Percentiles rank a stretch among this genome's conserved stretches.
These are phyloP conservation scores for Ramalina intermedia DNA, from an alignment of 495 filamentous ascomycete species.

Conservation along the genomic window DNA sequence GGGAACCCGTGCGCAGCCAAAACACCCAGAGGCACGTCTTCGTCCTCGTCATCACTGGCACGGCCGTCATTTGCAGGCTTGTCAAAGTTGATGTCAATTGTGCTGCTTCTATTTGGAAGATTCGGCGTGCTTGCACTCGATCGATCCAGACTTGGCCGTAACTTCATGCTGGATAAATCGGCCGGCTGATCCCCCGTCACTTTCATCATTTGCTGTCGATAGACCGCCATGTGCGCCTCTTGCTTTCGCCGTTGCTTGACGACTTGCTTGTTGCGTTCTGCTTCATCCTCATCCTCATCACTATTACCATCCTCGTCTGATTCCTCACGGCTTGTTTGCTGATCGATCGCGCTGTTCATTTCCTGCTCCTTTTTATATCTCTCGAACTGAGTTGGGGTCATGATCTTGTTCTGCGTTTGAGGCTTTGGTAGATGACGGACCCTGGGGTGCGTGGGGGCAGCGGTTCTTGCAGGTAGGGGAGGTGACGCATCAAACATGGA, in stretches of 20 bases:
- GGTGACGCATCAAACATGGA: slow-evolving; percentile 15
- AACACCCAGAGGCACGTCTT: slow-evolving; percentile 79
- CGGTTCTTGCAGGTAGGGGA: neutral
- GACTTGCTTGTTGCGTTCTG: slow-evolving; percentile 55
- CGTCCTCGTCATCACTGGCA: slow-evolving; percentile 58
- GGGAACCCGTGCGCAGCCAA: slow-evolving; percentile 89
- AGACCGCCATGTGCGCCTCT: slow-evolving; percentile 79
- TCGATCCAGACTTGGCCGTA: slow-evolving; percentile 26
- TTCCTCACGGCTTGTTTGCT: slow-evolving; percentile 31
- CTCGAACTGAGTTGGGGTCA: slow-evolving; percentile 83
- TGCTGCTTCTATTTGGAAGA: slow-evolving; percentile 22
- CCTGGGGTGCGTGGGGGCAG: neutral
- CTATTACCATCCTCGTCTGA: slow-evolving; percentile 37
- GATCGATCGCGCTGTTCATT: slow-evolving; percentile 38
- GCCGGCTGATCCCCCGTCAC: slow-evolving; percentile 61
- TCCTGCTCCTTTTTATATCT: slow-evolving; percentile 69
- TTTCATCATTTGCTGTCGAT: slow-evolving; percentile 95
- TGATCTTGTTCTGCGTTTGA: slow-evolving; percentile 47
- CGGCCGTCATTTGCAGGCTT: slow-evolving; percentile 28
- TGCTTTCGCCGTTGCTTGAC: slow-evolving; percentile 73
- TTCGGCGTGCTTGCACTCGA: slow-evolving; percentile 33
- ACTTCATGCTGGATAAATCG: slow-evolving; percentile 16
- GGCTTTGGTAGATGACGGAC: neutral
- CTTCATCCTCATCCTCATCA: slow-evolving; percentile 43
- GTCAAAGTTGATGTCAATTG: slow-evolving; percentile 18